Conservation (phyloP, 345 rosid species). For the Populus alba region DNA sequence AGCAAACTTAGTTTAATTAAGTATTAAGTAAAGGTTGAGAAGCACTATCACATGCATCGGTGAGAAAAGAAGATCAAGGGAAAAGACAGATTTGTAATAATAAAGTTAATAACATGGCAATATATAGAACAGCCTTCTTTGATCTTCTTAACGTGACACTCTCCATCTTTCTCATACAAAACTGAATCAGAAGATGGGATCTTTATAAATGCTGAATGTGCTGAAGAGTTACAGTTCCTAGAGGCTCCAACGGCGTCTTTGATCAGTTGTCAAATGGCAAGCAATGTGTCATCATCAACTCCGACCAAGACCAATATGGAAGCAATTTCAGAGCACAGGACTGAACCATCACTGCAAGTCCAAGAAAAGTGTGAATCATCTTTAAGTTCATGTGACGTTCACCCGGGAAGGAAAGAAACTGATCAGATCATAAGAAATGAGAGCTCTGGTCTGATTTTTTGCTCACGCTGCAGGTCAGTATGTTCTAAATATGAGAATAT, state of each 20-base stretch:
- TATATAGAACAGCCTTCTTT: neutral
- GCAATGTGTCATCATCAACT: neutral
- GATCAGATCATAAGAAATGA: neutral
- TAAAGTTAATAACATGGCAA: neutral
- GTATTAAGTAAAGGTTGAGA: neutral
- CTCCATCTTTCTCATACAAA: neutral
- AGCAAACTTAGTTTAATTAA: no score
- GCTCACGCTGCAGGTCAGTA: neutral
- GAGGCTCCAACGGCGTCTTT: slow-evolving; percentile 7
- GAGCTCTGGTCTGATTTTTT: neutral
- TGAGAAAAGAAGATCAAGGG: neutral
- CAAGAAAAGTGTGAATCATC: neutral
- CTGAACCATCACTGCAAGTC: neutral
- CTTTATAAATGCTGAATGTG: no score
- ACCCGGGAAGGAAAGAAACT: neutral
- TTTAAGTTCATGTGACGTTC: neutral
- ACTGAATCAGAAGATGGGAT: no score
- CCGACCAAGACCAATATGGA: neutral
- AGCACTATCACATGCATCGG: neutral
- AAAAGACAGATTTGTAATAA: neutral
- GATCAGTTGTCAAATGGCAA: neutral
- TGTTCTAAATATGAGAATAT: neutral
- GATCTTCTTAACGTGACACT: neutral
- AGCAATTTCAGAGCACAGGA: neutral
- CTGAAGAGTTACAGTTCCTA: slow-evolving; percentile 5